Evolutionary conservation across 768 basidiomycete species (phyloP).

Genomic region (Lactarius vividus): DNA sequence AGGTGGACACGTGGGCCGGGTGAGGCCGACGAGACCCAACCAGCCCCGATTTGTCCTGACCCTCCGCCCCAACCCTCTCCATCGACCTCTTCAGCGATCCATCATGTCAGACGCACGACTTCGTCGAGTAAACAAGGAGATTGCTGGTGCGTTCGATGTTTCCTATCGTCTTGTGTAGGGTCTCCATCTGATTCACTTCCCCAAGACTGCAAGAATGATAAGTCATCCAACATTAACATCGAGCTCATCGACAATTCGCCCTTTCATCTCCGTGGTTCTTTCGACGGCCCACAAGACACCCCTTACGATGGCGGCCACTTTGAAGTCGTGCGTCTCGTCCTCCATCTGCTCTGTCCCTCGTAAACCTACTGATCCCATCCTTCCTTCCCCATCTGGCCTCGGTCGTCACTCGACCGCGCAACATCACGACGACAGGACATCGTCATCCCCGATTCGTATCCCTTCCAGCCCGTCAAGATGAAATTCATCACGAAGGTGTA

Average conservation of each 20-base stretch:
- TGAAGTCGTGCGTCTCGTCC: slow-evolving; percentile 67
- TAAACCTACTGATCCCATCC: not conserved
- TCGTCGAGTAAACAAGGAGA: slow-evolving; percentile 92
- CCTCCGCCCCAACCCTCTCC: slow-evolving; percentile 14
- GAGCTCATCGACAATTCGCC: slow-evolving; percentile 87
- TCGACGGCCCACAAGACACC: slow-evolving; percentile 88
- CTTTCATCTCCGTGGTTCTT: slow-evolving; percentile 88
- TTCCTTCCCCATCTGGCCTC: not conserved
- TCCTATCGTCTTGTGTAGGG: not conserved
- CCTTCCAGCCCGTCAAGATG: slow-evolving; percentile 96
- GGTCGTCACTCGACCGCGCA: not conserved
- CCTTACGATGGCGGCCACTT: slow-evolving; percentile 92
- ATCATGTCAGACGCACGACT: slow-evolving; percentile 65
- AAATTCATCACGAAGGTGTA: slow-evolving; percentile 97
- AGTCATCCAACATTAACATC: slow-evolving; percentile 80
- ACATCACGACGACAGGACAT: slow-evolving; percentile 64
- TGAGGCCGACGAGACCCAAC: not conserved
- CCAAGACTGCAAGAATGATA: slow-evolving; percentile 93
- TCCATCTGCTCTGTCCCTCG: not conserved
- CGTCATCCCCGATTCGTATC: slow-evolving; percentile 86
- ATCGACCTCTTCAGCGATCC: not conserved
- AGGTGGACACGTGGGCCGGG: slow-evolving; percentile 1
- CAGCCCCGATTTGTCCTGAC: not conserved
- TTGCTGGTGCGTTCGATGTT: slow-evolving; percentile 55
- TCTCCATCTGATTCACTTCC: not conserved